Conservation (phyloP, 73 alveolate species). For the Uronychia binucleata region DNA sequence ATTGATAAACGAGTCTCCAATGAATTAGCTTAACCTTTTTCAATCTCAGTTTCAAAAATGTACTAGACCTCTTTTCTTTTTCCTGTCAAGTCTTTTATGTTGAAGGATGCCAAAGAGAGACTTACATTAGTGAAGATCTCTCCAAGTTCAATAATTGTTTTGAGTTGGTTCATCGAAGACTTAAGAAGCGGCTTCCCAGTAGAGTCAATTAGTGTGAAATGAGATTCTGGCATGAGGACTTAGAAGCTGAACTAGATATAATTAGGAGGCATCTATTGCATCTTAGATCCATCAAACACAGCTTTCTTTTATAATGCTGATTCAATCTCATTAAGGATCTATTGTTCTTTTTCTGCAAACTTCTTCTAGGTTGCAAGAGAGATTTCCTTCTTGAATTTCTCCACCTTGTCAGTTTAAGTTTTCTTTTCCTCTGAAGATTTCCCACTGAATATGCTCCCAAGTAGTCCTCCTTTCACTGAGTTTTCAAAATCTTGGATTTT, state of each 20-base stretch:
- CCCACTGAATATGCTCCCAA: constrained; percentile 28
- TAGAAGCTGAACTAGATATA: constrained; percentile 12
- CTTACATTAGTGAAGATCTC: constrained; percentile 16
- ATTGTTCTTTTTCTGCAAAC: constrained; percentile 4
- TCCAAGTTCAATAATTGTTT: constrained; percentile 21
- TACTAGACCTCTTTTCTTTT: constrained; percentile 15
- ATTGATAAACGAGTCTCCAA: not conserved
- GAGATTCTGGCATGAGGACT: constrained; percentile 39
- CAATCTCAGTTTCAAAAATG: constrained; percentile 14
- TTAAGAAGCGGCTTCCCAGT: not conserved
- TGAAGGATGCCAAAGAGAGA: constrained; percentile 16
- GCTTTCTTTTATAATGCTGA: not conserved
- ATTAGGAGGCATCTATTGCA: constrained; percentile 19
- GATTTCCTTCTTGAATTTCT: constrained; percentile 27
- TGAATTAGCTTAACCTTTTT: not conserved
- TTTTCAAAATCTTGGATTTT: constrained; percentile 40
- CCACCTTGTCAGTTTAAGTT: constrained; percentile 19
- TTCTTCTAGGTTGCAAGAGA: not conserved
- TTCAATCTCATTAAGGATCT: constrained; percentile 4
- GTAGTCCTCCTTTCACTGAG: constrained; percentile 1
- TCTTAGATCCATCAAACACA: not conserved
- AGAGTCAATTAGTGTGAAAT: constrained; percentile 10
- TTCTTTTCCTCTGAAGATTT: constrained; percentile 37
- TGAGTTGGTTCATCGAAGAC: constrained; percentile 22
- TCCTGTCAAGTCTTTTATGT: constrained; percentile 10